Conservation (phyloP, 106 monocot genomes). For the Platanthera zijinensis region DNA sequence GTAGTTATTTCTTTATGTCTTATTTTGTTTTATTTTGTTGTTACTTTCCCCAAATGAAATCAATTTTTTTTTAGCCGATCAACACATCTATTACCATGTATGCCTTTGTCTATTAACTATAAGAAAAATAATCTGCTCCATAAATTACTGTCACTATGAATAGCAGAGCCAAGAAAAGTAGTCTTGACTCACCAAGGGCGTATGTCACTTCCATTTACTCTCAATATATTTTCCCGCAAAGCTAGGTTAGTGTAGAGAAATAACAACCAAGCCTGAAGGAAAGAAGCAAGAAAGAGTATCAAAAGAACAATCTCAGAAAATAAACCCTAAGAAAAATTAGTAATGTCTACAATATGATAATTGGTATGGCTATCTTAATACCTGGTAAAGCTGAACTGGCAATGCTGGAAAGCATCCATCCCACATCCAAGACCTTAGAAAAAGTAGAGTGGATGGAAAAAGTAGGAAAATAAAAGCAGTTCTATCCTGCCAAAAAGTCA, state of each 20-base stretch:
- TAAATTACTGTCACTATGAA: too few relatives aligned
- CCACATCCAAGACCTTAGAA: conserved; percentile 60
- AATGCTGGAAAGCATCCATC: conserved; percentile 70
- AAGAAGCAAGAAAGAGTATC: neutral
- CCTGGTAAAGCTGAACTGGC: conserved; percentile 91
- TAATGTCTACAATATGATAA: neutral
- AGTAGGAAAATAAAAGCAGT: conserved; percentile 79
- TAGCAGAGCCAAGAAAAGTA: too few relatives aligned
- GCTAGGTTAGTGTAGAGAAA: conserved; percentile 88
- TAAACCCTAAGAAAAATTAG: conserved; percentile 2
- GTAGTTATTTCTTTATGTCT: too few relatives aligned
- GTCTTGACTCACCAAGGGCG: neutral
- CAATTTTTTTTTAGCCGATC: too few relatives aligned
- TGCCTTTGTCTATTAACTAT: too few relatives aligned
- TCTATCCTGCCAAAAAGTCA: conserved; percentile 53
- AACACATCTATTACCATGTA: too few relatives aligned
- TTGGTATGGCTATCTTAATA: conserved; percentile 13
- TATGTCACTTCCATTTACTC: conserved; percentile 56
- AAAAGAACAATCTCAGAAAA: neutral
- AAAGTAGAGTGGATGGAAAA: conserved; percentile 54
- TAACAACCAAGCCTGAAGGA: conserved; percentile 77
- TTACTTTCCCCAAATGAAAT: too few relatives aligned
- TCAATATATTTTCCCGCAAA: conserved; percentile 81
- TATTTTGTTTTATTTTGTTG: too few relatives aligned
- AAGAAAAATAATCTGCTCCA: too few relatives aligned